These are phyloP conservation scores for Gymnopus androsaceus DNA, from an alignment of 1,284 basidiomycete species.

Conservation along the genomic window DNA sequence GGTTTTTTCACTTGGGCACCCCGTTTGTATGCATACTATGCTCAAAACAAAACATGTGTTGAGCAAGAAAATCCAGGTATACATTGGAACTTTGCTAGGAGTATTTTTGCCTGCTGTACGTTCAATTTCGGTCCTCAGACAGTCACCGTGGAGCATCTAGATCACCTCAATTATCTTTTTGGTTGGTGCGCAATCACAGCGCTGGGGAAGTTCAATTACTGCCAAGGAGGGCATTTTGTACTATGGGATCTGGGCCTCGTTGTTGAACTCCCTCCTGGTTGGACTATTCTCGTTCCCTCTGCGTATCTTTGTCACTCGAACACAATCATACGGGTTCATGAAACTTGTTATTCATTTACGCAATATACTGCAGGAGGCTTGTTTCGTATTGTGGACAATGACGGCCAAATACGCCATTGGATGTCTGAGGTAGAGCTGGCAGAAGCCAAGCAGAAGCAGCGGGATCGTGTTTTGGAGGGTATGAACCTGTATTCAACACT, in stretches of 20 bases:
- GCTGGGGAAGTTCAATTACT: constrained; percentile 24
- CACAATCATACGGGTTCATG: constrained; percentile 19
- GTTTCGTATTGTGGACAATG: not conserved
- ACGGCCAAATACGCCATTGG: no score
- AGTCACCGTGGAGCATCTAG: not conserved
- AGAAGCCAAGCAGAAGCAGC: no score
- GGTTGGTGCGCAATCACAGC: constrained; percentile 28
- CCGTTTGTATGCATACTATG: no score
- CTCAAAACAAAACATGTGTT: no score
- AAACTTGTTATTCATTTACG: constrained; percentile 26
- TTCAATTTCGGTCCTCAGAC: constrained; percentile 8
- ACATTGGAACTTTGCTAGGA: not conserved
- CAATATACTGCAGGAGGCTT: constrained; percentile 21
- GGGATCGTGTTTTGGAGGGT: no score
- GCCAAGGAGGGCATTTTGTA: constrained; percentile 28
- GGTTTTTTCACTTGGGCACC: no score
- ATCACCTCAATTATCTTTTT: not conserved
- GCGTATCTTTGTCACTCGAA: constrained; percentile 29
- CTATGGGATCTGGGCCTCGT: constrained; percentile 26
- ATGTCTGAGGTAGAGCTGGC: no score
- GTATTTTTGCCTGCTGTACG: constrained; percentile 1
- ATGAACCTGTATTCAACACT: no score
- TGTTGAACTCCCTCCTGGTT: constrained; percentile 27
- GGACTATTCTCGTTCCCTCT: constrained; percentile 30
- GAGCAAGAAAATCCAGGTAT: no score